Conservation (phyloP, 345 rosid genomes). For the Eucalyptus grandis region DNA sequence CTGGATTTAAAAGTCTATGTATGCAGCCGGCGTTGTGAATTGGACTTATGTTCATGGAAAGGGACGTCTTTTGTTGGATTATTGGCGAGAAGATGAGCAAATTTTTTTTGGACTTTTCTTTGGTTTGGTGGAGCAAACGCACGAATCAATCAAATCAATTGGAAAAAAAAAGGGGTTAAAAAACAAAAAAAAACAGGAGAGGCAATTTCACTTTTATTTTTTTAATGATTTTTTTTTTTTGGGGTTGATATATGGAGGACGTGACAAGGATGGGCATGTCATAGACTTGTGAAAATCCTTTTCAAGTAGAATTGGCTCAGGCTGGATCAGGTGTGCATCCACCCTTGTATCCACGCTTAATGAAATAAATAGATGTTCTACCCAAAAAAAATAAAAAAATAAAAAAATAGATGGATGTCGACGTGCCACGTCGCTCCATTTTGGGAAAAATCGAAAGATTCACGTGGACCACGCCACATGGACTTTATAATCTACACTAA, state of each 20-base stretch:
- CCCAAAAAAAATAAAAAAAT: too few relatives aligned
- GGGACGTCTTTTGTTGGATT: background rate
- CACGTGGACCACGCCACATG: background rate
- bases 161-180: background rate
- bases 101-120: background rate
- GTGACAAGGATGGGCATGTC: background rate
- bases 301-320: background rate
- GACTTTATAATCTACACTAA: accelerated
- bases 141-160: background rate
- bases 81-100: background rate
- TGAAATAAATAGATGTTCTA: background rate
- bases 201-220: background rate
- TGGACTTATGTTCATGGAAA: background rate
- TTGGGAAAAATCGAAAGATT: background rate
- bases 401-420: background rate
- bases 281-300: background rate
- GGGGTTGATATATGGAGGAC: background rate
- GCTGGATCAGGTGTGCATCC: background rate
- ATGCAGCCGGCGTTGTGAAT: background rate
- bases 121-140: background rate
- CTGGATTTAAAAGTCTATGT: background rate
- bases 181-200: background rate
- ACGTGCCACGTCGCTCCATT: background rate
- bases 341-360: background rate
- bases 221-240: background rate